Evolutionary conservation across 768 basidiomycete species (phyloP).

Genomic region (Mycena rebaudengoi): DNA sequence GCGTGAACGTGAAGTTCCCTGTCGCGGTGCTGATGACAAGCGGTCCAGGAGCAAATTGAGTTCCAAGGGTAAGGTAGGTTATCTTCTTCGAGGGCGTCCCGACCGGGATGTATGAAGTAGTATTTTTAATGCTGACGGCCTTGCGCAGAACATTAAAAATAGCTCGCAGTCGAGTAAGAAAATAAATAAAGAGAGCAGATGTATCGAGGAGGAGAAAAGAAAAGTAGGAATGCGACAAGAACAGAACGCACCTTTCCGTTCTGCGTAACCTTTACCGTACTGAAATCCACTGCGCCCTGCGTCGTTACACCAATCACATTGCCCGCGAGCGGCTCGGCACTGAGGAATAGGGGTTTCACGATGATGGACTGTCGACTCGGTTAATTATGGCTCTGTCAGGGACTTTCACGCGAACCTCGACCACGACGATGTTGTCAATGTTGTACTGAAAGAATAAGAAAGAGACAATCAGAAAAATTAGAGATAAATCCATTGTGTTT

Average conservation of each 20-base stretch:
- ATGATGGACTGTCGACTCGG: too few relatives aligned
- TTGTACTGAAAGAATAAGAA: too few relatives aligned
- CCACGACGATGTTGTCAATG: conserved; percentile 58
- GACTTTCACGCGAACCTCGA: too few relatives aligned
- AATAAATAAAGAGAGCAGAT: too few relatives aligned
- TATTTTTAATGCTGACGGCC: conserved; percentile 44
- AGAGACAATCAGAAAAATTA: too few relatives aligned
- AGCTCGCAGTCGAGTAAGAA: too few relatives aligned
- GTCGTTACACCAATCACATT: conserved; percentile 60
- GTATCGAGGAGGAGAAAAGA: too few relatives aligned
- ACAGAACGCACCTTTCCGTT: conserved; percentile 45
- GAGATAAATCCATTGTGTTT: too few relatives aligned
- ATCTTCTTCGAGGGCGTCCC: conserved; percentile 57
- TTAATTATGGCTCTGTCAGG: too few relatives aligned
- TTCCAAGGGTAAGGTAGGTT: conserved; percentile 55
- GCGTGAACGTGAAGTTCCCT: conserved; percentile 51
- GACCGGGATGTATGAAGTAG: conserved; percentile 49
- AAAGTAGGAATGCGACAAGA: neutral
- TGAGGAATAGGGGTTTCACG: conserved; percentile 56
- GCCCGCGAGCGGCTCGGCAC: conserved; percentile 58
- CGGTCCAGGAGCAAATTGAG: conserved; percentile 49
- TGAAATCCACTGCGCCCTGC: conserved; percentile 54
- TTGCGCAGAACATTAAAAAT: conserved; percentile 22
- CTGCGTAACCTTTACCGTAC: conserved; percentile 45
- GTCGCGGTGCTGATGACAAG: conserved; percentile 41